Base-by-base conservation (phyloP, 345 rosid species). In the Camelina neglecta region DNA sequence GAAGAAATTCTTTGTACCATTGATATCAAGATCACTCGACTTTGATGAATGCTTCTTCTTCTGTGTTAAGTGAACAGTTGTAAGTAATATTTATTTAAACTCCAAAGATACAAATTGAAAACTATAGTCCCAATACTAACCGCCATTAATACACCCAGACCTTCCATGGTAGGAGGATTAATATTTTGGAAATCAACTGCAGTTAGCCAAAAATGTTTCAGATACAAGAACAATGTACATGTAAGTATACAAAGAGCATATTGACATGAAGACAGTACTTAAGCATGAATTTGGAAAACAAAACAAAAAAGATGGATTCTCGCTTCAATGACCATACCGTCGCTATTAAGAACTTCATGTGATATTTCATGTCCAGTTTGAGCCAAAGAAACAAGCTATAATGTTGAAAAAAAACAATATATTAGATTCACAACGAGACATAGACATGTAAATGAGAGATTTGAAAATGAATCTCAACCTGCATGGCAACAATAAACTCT, bases 401-500 rank as follows among this genome's bases (percentile, higher is more conserved):
- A 16, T 67, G 36, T 44, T 58, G 5, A 6, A 23, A 53, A 75
- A 73, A 7, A 63, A 53, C 51, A 75, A 48, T 2, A 31, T 4
- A 72, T 80, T 42, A 84, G 76, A 61, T 70, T 73, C 48, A 49
- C n/a, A 67, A 48, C 39, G 20, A 63, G 56, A 61, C 49, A 31
- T 36, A 8, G 2, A 20, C 2, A 63, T 15, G 4, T 8, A 11
- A 69, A 62, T 11, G 50, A 9, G 49, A 73, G 31, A 57, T 42
- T 10, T 12, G 31, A 12, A 7, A 21, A 41, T 53, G 59, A 13
- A 23, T 35, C 26, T 60, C 6, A 73, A 83, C 94, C 97, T 88
- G 88, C 89, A 93, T 93, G 54, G 96, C 88, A 69, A 71, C 67
- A 16, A 88, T 69, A 77, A 91, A 93, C 67, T 93, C 98, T 61